phyloP scores from a whole-genome alignment of 345 rosid species.

The Dipteronia sinensis region DNA sequence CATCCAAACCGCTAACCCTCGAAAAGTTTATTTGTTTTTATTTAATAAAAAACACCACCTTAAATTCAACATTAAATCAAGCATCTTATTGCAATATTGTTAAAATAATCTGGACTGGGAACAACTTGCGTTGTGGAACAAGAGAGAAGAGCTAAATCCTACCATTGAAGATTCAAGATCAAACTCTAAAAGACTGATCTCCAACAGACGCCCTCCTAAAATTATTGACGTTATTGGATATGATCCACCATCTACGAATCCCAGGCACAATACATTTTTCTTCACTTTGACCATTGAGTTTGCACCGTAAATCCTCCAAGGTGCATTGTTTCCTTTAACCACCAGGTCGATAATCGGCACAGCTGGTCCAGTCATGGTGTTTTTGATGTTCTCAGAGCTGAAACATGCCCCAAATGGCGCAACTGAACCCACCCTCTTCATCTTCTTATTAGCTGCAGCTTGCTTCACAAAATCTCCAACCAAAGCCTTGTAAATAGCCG shows the following conservation, averaged over 20 bases:
- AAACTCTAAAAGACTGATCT: slow-evolving; percentile 31
- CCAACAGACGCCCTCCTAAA: slow-evolving; percentile 36
- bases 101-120: neutral
- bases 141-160: slow-evolving; percentile 32
- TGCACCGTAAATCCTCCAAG: slow-evolving; percentile 32
- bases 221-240: slow-evolving; percentile 26
- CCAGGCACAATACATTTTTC: slow-evolving; percentile 30
- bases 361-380: slow-evolving; percentile 21
- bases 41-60: too few species aligned
- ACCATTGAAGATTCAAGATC: slow-evolving; percentile 27
- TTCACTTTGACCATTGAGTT: slow-evolving; percentile 36
- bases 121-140: neutral
- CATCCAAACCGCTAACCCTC: too few species aligned
- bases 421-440: slow-evolving; percentile 23
- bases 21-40: too few species aligned
- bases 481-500: slow-evolving; percentile 30
- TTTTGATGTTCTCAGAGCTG: neutral
- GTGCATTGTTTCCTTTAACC: slow-evolving; percentile 12
- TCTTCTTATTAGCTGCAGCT: slow-evolving; percentile 12
- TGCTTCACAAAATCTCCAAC: slow-evolving; percentile 19
- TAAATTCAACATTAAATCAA: too few species aligned
- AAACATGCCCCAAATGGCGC: slow-evolving; percentile 36
- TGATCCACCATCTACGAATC: slow-evolving; percentile 35
- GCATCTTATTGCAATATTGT: too few species aligned
- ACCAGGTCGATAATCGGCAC: slow-evolving; percentile 33